phyloP scores from a whole-genome alignment of 257 asterid genomes.

The Solanum bulbocastanum region DNA sequence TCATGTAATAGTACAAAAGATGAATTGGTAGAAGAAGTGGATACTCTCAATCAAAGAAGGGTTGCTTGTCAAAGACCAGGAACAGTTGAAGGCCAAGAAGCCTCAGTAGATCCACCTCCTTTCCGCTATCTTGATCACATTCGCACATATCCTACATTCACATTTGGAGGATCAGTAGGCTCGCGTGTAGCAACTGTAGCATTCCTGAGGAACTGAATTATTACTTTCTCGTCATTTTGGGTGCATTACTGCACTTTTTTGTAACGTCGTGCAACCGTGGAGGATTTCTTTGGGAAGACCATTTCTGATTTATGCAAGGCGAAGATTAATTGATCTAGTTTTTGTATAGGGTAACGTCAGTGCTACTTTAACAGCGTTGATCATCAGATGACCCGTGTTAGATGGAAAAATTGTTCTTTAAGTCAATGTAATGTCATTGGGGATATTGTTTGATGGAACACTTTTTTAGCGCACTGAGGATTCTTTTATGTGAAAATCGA shows the following conservation, averaged over 20 bases:
- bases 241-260: neutral
- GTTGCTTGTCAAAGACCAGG: conserved; percentile 35
- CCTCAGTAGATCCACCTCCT: conserved; percentile 24
- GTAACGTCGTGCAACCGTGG: neutral
- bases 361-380: neutral
- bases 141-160: conserved; percentile 79
- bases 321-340: neutral
- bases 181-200: conserved; percentile 97
- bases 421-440: neutral
- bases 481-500: neutral
- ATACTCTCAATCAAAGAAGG: conserved; percentile 66
- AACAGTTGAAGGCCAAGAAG: conserved; percentile 22
- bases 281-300: neutral
- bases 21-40: conserved; percentile 83
- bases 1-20: conserved; percentile 92
- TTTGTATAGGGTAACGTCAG: neutral
- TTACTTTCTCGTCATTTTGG: neutral
- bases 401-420: neutral
- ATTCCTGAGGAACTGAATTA: conserved; percentile 58
- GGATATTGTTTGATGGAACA: neutral
- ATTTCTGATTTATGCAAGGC: neutral
- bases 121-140: conserved; percentile 71
- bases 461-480: neutral
- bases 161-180: conserved; percentile 88
- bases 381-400: neutral